phyloP scores from a whole-genome alignment of 768 basidiomycete genomes.

The Lactifluus echinatus region DNA sequence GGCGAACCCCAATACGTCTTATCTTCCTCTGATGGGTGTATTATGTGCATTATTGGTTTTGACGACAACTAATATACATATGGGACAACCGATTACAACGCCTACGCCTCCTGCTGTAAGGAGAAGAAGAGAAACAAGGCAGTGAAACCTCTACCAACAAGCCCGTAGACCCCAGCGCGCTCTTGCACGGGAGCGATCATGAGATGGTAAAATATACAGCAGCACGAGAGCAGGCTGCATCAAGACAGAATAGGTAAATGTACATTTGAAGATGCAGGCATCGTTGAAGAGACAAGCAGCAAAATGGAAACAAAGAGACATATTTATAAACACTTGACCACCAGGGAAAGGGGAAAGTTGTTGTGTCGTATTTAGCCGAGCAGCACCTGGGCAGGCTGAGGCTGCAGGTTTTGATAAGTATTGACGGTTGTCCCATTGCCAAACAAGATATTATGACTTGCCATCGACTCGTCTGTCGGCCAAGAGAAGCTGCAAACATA shows the following conservation, averaged over 20 bases:
- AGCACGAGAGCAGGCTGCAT: not conserved
- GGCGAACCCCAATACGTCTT: too few species aligned
- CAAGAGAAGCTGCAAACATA: constrained; percentile 11
- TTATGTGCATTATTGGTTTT: not conserved
- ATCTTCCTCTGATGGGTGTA: too few species aligned
- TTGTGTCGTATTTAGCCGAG: not conserved
- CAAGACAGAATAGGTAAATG: not conserved
- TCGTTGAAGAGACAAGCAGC: not conserved
- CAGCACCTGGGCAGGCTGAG: not conserved
- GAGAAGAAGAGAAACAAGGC: not conserved
- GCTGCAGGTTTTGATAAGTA: not conserved
- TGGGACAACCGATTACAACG: not conserved
- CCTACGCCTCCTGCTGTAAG: not conserved
- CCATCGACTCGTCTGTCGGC: constrained; percentile 7
- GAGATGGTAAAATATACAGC: not conserved
- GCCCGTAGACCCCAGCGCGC: too few species aligned
- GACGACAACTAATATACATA: not conserved
- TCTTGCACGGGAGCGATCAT: too few species aligned
- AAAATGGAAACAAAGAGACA: not conserved
- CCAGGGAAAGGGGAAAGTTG: not conserved
- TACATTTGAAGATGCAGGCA: not conserved
- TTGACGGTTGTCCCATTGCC: not conserved
- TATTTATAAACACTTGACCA: not conserved
- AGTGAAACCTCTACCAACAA: not conserved
- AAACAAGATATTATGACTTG: not conserved